These are phyloP conservation scores for Trifolium repens DNA, from an alignment of 306 rosid genomes.

Conservation along the genomic window DNA sequence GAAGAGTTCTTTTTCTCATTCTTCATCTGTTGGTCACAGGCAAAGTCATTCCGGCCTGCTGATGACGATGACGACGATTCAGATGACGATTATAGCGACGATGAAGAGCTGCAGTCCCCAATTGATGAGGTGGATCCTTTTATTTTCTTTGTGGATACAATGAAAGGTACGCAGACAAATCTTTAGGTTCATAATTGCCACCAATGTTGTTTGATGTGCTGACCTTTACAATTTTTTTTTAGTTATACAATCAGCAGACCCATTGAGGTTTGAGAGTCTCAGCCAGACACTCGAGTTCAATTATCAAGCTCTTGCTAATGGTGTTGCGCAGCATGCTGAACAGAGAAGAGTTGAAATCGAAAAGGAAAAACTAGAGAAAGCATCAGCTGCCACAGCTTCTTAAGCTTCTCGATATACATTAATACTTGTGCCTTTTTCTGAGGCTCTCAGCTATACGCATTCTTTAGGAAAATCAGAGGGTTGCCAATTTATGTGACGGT, in stretches of 20 bases:
- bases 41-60: conserved; percentile 76
- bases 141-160: conserved; percentile 79
- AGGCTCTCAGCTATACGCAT: conserved; percentile 48
- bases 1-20: conserved; percentile 4
- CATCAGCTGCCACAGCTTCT: conserved; percentile 63
- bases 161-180: conserved; percentile 62
- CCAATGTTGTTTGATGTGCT: conserved; percentile 4
- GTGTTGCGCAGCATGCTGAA: conserved; percentile 91
- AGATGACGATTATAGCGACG: conserved; percentile 89
- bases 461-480: conserved; percentile 53
- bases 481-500: conserved; percentile 52
- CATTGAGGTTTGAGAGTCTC: conserved; percentile 78
- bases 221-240: conserved; percentile 10
- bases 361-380: conserved; percentile 85
- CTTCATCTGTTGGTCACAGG: conserved; percentile 50
- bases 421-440: conserved; percentile 34
- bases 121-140: conserved; percentile 98
- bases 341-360: conserved; percentile 84
- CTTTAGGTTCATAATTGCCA: conserved; percentile 3
- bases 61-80: conserved; percentile 75
- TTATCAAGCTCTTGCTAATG: conserved; percentile 88
- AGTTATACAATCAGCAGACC: conserved; percentile 80
- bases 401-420: conserved; percentile 48
- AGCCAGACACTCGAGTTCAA: conserved; percentile 82
- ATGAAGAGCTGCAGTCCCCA: conserved; percentile 97